Percentiles rank a stretch among this genome's conserved stretches.
These are phyloP conservation scores for Trichoderma oligosporum DNA, from an alignment of 2,329 filamentous ascomycete genomes.

Conservation along the genomic window DNA sequence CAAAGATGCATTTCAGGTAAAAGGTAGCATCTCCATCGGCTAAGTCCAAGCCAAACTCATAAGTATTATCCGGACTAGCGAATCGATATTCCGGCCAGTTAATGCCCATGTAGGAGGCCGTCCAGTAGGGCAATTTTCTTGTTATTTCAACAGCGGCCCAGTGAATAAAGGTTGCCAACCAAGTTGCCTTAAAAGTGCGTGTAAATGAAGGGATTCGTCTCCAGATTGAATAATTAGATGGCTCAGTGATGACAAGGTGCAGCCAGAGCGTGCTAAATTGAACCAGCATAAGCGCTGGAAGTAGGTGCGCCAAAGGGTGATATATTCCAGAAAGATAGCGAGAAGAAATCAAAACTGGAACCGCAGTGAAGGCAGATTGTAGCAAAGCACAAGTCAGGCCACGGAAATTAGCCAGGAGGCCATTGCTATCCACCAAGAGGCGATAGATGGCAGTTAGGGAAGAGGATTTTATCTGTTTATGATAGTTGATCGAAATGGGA, in stretches of 20 bases:
- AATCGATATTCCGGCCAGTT: slow-evolving; percentile 35
- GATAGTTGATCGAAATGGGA: slow-evolving; percentile 33
- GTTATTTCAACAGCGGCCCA: slow-evolving; percentile 56
- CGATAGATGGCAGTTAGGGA: slow-evolving; percentile 50
- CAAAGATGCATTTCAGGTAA: slow-evolving; percentile 41
- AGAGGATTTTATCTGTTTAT: slow-evolving; percentile 41
- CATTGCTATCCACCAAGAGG: slow-evolving; percentile 58
- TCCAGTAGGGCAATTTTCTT: slow-evolving; percentile 42
- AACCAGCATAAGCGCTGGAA: slow-evolving; percentile 59
- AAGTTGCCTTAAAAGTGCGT: slow-evolving; percentile 64
- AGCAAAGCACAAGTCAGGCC: slow-evolving; percentile 55
- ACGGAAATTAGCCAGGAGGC: slow-evolving; percentile 65
- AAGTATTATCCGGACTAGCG: slow-evolving; percentile 32
- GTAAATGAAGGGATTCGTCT: slow-evolving; percentile 64
- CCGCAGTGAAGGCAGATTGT: slow-evolving; percentile 32
- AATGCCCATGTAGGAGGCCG: slow-evolving; percentile 45
- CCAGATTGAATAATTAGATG: slow-evolving; percentile 60
- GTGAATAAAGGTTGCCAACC: slow-evolving; percentile 60
- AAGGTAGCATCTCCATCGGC: slow-evolving; percentile 31
- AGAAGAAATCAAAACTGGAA: slow-evolving; percentile 42
- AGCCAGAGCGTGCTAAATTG: slow-evolving; percentile 76
- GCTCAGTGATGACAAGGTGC: slow-evolving; percentile 74
- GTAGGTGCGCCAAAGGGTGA: slow-evolving; percentile 23
- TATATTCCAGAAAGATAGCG: background rate
- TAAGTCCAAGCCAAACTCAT: slow-evolving; percentile 35